phyloP scores from a whole-genome alignment of 2,329 filamentous ascomycete genomes.

The Thermoascus crustaceus region DNA sequence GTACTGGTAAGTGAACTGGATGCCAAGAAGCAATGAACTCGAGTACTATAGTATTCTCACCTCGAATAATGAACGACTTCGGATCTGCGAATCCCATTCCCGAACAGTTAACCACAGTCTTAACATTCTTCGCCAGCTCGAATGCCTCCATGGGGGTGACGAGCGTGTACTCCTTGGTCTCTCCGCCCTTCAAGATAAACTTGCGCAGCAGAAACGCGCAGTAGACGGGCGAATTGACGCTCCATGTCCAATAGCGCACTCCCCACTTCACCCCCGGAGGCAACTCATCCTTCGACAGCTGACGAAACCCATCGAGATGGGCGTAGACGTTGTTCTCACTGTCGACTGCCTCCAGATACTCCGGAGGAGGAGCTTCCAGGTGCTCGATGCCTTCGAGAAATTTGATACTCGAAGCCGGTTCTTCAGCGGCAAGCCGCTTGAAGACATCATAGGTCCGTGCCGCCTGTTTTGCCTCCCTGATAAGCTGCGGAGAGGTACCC shows the following conservation, averaged over 20 bases:
- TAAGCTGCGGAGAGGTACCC: slow-evolving; percentile 26
- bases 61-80: slow-evolving; percentile 37
- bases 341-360: slow-evolving; percentile 21
- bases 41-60: slow-evolving; percentile 13
- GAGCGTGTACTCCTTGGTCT: slow-evolving; percentile 19
- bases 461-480: slow-evolving; percentile 30
- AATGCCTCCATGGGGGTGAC: slow-evolving; percentile 30
- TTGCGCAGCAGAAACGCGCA: slow-evolving; percentile 32
- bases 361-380: slow-evolving; percentile 30
- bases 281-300: slow-evolving; percentile 20
- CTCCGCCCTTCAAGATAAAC: slow-evolving; percentile 33
- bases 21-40: slow-evolving; percentile 1
- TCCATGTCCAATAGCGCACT: slow-evolving; percentile 33
- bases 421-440: slow-evolving; percentile 23
- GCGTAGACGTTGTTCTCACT: slow-evolving; percentile 22
- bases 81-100: slow-evolving; percentile 37
- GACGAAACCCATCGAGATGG: slow-evolving; percentile 28
- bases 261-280: slow-evolving; percentile 33
- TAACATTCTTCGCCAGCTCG: slow-evolving; percentile 23
- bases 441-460: slow-evolving; percentile 32
- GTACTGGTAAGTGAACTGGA: neutral
- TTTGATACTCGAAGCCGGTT: slow-evolving; percentile 31
- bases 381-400: slow-evolving; percentile 35
- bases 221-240: slow-evolving; percentile 38
- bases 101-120: slow-evolving; percentile 38